Evolutionary conservation across 805 yeast species (phyloP).

Genomic region (Saccharomycopsis fibuligera): DNA sequence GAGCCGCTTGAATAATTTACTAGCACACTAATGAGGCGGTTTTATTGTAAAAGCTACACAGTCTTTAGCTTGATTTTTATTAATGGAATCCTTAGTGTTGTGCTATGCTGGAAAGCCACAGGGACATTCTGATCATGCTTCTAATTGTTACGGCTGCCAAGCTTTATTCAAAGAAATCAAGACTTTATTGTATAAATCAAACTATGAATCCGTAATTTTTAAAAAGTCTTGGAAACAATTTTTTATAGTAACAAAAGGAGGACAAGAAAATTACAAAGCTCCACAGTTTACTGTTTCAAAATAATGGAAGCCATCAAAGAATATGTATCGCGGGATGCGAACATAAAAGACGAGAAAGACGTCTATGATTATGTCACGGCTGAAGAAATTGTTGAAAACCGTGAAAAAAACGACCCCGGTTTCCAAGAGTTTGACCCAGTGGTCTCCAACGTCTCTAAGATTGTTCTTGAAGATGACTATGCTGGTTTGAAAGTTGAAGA

Average conservation of each 20-base stretch:
- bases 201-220: neutral
- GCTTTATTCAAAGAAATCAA: too few relatives aligned
- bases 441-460: slow-evolving; percentile 16
- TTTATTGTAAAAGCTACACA: too few relatives aligned
- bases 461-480: slow-evolving; percentile 29
- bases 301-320: slow-evolving; percentile 9
- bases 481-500: slow-evolving; percentile 30
- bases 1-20: too few relatives aligned
- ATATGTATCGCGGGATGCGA: slow-evolving; percentile 6
- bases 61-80: too few relatives aligned
- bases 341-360: slow-evolving; percentile 4
- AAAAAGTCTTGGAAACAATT: too few relatives aligned
- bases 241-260: too few relatives aligned
- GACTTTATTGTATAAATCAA: too few relatives aligned
- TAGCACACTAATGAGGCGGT: too few relatives aligned
- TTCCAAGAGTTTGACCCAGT: slow-evolving; percentile 19
- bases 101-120: too few relatives aligned
- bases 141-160: too few relatives aligned
- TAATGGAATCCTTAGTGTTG: too few relatives aligned
- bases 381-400: slow-evolving; percentile 13
- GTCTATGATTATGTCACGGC: slow-evolving; percentile 9
- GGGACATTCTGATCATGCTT: too few relatives aligned
- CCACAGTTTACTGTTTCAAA: neutral
- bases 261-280: neutral
- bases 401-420: slow-evolving; percentile 11